Base-by-base conservation (phyloP, 2,329 filamentous ascomycete species). In the Didymella arachidicola region DNA sequence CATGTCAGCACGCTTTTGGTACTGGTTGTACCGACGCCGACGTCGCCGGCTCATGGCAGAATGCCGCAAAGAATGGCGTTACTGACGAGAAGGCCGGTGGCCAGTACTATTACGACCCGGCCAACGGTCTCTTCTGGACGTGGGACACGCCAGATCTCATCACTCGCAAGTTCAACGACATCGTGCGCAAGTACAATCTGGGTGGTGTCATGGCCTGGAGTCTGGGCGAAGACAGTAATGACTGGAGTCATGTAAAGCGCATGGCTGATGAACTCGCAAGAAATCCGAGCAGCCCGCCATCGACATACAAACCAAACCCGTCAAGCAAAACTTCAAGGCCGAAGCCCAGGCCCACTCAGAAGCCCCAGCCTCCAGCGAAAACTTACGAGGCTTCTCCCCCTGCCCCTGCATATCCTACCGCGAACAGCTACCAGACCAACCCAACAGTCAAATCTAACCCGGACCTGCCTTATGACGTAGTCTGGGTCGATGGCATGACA, bases 141-240 rank as follows among this genome's bases (percentile, higher is more conserved):
- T 92, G 87, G 80, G 90, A 93, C 60, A 89, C 87, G 0, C 80
- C 83, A 0, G 79, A 81, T 7, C 80, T 86, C 12, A 87, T 93
- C 49, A 65, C 73, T 12, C 78, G 79, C 56, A 93, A 93, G 77
- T 86, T 91, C 57, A 76, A 81, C 3, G 72, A 82, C 4, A 82
- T 93, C 34, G 80, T 91, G 3, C 77, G 80, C 29, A 79, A 79
- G 30, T 82, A 83, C 69, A 74, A 78, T 1, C 73, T 92, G 0
- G 89, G 89, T 1, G 90, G 90, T 16, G 85, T 90, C 4, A 91
- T 92, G 82, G 89, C 89, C 0, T 92, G 89, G 89, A 89, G 87
- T 19, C 69, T 92, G 57, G 89, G 88, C 2, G 89, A 92, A 75
- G 89, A 92, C 57, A 70, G 66, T n/a, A 57, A 64, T 22, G 72